Base-by-base conservation (phyloP, 371 early-diverging fungal species). In the Blakeslea trispora region DNA sequence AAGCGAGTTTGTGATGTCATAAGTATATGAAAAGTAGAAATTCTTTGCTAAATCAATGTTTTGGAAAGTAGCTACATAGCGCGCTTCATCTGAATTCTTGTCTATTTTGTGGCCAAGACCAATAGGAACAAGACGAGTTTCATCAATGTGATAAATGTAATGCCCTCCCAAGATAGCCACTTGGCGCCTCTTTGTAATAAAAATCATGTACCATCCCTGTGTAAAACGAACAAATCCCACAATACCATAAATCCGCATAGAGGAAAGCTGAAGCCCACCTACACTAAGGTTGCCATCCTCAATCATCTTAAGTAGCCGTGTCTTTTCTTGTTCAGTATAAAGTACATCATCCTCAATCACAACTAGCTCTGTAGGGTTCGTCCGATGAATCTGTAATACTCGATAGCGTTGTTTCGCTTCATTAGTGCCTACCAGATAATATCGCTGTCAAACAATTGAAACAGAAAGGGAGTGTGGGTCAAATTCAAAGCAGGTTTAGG, bases 151-250 rank as follows among this genome's bases (percentile, higher is more conserved):
- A 66, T 95, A 95, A 9, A 98, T 79, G 61, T 92, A 91, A 64
- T 96, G 96, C 0, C 97, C 96, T n/a, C 97, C 97, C 10, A 97
- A 73, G 31, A 95, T 57, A 0, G 97, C 97, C 1, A 96, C 96
- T n/a, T 91, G 89, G 23, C 84, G 83, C 17, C 91, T 68, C 28
- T 90, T 89, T 2, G 92, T 95, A 49, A 97, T 87, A n/a, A 96
- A 70, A 17, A 90, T 85, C 57, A 97, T 83, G 66, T 97, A 98
- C 74, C 90, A 94, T 0, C 96, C 95, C 53, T 93, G 93, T 5
- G 93, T 87, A 68, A 97, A 97, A 18, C 87, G 78, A 7, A 97
- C 84, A 77, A 98, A 94, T 0, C 97, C 96, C 63, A 74, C 52
- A 15, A 80, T 55, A 14, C 70, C 76, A 41, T 72, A 61, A 5